These are phyloP conservation scores for Exobasidium rhododendri DNA, from an alignment of 1,284 basidiomycete genomes.

Conservation along the genomic window DNA sequence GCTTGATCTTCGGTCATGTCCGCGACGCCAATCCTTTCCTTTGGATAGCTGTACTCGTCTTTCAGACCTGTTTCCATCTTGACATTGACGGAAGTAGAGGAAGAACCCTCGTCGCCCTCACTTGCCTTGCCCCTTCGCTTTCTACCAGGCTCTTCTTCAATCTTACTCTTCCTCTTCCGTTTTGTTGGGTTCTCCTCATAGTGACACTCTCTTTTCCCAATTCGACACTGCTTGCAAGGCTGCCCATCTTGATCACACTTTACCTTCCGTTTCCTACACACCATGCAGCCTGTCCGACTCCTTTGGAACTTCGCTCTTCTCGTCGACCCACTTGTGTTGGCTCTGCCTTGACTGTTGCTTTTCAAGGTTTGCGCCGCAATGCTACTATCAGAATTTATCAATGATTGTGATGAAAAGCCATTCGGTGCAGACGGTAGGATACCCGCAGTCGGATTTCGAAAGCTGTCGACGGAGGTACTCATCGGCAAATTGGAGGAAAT, in stretches of 20 bases:
- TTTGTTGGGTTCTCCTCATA: slow-evolving; percentile 36
- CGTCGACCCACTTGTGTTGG: slow-evolving; percentile 23
- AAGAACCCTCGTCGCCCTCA: too few relatives aligned
- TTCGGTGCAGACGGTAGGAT: neutral
- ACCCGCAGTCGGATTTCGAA: too few relatives aligned
- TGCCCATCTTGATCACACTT: slow-evolving; percentile 48
- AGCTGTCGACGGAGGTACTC: neutral
- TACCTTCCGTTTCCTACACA: slow-evolving; percentile 49
- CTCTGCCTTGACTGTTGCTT: neutral
- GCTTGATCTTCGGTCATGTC: neutral
- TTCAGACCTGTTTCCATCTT: too few relatives aligned
- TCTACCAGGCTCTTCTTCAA: neutral
- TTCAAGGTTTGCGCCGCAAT: neutral
- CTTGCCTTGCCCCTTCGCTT: neutral
- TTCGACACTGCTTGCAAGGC: slow-evolving; percentile 47
- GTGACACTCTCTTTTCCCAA: slow-evolving; percentile 47
- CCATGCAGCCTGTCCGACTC: slow-evolving; percentile 41
- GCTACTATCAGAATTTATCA: neutral
- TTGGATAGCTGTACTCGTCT: too few relatives aligned
- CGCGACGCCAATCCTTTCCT: too few relatives aligned
- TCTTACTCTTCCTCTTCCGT: neutral
- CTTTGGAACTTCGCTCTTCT: slow-evolving; percentile 46
- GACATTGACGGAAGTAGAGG: too few relatives aligned
- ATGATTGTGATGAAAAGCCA: neutral
- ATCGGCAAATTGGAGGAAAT: neutral